Evolutionary conservation across 2,329 filamentous ascomycete genomes (phyloP).

Genomic region (Keithomyces neogunnii): DNA sequence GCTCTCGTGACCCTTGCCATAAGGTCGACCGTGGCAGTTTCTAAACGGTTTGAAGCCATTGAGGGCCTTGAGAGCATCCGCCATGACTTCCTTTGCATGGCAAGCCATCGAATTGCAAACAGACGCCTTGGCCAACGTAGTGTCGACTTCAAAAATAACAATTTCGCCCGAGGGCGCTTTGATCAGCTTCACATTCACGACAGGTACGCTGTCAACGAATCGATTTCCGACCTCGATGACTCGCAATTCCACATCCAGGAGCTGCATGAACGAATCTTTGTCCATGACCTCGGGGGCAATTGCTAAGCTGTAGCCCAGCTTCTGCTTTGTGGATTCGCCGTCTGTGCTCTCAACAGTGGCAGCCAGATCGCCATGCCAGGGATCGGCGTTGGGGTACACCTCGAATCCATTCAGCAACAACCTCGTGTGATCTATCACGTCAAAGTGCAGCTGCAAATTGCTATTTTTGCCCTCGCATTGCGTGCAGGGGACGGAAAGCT

Average conservation of each 20-base stretch:
- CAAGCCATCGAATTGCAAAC: slow-evolving; percentile 42
- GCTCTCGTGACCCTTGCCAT: slow-evolving; percentile 7
- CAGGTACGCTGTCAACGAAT: slow-evolving; percentile 45
- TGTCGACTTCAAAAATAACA: slow-evolving; percentile 41
- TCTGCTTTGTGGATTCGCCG: slow-evolving; percentile 25
- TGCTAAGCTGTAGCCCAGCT: slow-evolving; percentile 41
- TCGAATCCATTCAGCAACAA: slow-evolving; percentile 52
- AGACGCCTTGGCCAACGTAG: slow-evolving; percentile 20
- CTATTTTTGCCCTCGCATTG: slow-evolving; percentile 40
- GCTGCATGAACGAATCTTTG: slow-evolving; percentile 40
- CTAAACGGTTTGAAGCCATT: slow-evolving; percentile 14
- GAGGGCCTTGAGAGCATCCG: slow-evolving; percentile 17
- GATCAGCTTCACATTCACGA: slow-evolving; percentile 53
- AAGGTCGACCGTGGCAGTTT: slow-evolving; percentile 15
- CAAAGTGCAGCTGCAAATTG: slow-evolving; percentile 46
- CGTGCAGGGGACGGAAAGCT: slow-evolving; percentile 42
- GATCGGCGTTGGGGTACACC: slow-evolving; percentile 47
- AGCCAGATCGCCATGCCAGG: slow-evolving; percentile 32
- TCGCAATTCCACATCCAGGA: slow-evolving; percentile 46
- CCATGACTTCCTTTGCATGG: slow-evolving; percentile 32
- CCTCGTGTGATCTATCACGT: slow-evolving; percentile 37
- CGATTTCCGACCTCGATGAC: slow-evolving; percentile 51
- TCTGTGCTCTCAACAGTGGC: slow-evolving; percentile 37
- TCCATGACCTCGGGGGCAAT: slow-evolving; percentile 36
- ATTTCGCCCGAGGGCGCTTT: slow-evolving; percentile 48